Conservation (phyloP, 768 basidiomycete genomes). For the Agrocybe praecox region DNA sequence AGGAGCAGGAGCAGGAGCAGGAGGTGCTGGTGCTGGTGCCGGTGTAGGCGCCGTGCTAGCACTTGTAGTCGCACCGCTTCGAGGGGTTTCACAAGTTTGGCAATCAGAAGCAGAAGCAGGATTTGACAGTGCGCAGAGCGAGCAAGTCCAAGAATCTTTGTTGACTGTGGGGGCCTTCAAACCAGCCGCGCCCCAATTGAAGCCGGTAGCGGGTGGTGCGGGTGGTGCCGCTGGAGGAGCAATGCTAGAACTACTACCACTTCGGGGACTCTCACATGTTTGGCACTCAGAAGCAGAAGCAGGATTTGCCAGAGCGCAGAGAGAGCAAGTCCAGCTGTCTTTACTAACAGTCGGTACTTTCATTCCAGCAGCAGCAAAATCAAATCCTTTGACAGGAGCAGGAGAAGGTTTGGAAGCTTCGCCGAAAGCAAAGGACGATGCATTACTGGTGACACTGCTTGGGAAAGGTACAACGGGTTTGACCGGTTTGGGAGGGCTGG, state of each 20-base stretch:
- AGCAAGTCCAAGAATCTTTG: slow-evolving; percentile 54
- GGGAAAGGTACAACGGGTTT: slow-evolving; percentile 1
- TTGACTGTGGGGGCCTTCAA: background rate
- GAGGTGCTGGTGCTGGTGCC: background rate
- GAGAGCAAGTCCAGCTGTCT: slow-evolving; percentile 56
- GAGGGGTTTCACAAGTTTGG: slow-evolving; percentile 43
- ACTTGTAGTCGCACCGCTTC: background rate
- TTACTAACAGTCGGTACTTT: slow-evolving; percentile 41
- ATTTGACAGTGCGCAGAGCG: slow-evolving; percentile 53
- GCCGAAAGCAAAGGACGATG: slow-evolving; percentile 6
- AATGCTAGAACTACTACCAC: background rate
- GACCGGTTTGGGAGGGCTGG: slow-evolving; percentile 6
- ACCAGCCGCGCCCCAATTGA: no score
- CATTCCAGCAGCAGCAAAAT: slow-evolving; percentile 65
- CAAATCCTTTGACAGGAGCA: slow-evolving; percentile 41
- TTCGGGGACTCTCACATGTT: slow-evolving; percentile 40
- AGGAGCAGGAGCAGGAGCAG: background rate
- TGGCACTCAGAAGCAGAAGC: slow-evolving; percentile 49
- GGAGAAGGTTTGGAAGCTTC: slow-evolving; percentile 12
- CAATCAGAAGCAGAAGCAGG: slow-evolving; percentile 50
- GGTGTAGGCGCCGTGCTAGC: background rate
- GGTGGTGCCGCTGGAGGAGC: no score
- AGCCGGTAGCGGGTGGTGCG: background rate
- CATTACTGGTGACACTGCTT: background rate
- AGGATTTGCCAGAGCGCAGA: slow-evolving; percentile 55